Percentiles rank a stretch among this genome's conserved stretches.
Conservation (phyloP, 768 basidiomycete species). For the Pulveroboletus frians region DNA sequence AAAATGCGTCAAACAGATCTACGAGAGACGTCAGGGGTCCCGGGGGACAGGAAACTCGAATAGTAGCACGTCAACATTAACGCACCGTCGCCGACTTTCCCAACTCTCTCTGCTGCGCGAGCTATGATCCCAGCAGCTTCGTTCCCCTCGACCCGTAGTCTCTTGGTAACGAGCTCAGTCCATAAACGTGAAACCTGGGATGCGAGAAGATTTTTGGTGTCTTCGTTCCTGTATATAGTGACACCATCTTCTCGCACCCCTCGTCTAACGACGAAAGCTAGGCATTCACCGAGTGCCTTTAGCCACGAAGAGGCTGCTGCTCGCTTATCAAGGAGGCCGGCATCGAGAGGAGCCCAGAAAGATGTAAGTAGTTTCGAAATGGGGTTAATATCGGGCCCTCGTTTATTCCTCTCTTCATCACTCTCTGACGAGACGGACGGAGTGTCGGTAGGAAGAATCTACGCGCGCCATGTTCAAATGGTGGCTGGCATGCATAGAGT, state of each 20-base stretch:
- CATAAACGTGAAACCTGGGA: slow-evolving; percentile 46
- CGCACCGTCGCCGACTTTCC: slow-evolving; percentile 40
- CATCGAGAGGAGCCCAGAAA: slow-evolving; percentile 78
- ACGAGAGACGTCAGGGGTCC: too few species aligned
- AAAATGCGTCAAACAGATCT: too few species aligned
- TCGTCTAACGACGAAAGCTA: slow-evolving; percentile 48
- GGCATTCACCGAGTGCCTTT: slow-evolving; percentile 65
- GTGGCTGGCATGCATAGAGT: background rate
- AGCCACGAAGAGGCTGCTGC: slow-evolving; percentile 50
- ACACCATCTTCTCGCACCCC: slow-evolving; percentile 2
- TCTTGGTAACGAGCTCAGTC: slow-evolving; percentile 40
- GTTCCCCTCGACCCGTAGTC: slow-evolving; percentile 38
- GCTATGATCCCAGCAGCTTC: slow-evolving; percentile 42
- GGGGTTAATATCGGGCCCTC: slow-evolving; percentile 13
- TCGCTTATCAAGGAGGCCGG: slow-evolving; percentile 22
- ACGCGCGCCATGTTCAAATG: background rate
- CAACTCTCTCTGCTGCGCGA: slow-evolving; percentile 40
- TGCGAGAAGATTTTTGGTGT: slow-evolving; percentile 32
- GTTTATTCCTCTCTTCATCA: background rate
- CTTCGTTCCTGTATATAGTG: background rate
- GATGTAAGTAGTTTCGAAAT: slow-evolving; percentile 58
- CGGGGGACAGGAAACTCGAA: too few species aligned
- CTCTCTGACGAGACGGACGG: slow-evolving; percentile 3
- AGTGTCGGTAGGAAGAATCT: slow-evolving; percentile 21
- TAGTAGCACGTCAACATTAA: background rate